Base-by-base conservation (phyloP, 2,329 filamentous ascomycete genomes). In the Ophiostoma australiae region DNA sequence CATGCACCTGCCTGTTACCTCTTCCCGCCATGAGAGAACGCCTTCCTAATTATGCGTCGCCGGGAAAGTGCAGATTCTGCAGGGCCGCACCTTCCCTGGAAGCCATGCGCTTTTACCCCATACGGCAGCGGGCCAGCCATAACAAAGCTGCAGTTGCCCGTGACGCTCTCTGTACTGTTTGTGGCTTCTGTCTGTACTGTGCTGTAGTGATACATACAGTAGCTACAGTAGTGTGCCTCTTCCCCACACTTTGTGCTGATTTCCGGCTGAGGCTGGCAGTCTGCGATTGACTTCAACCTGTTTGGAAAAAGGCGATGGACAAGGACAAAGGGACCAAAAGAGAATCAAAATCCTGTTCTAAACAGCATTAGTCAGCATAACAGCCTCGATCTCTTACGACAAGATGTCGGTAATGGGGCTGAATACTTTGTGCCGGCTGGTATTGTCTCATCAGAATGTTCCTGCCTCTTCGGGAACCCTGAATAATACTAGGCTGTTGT, bases 81-180 rank as follows among this genome's bases (percentile, higher is more conserved):
- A 65, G 61, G 61, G 33, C 61, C 61, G 61, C 33, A 31, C 61
- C 61, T 65, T 65, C 61, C 61, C 61, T 65, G 33, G 17, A 65
- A 35, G 31, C 31, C 33, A 65, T 65, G 61, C 61, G 17, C 33
- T 31, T 5, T n/a, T 65, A 20, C 61, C 33, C 61, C 61, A 65
- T 65, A 15, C 17, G 33, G 33, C n/a, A 7, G 33, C 61, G 31
- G 61, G 61, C 61, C 31, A 33, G 52, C 27, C 10, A 37, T n/a
- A 31, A 65, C 61, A 35, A 37, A 35, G 33, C 61, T 65, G 61
- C 61, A 65, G 13, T 27, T 35, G 61, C 61, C 61, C 61, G 31
- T 65, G 31, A 65, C 4, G 61, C 31, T 11, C 1, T 13, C 61
- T 37, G 8, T 65, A n/a, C 61, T 13, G 55, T 8, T 11, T 39